Conservation (phyloP, 805 yeast genomes). For the Lipomyces lipofer region DNA sequence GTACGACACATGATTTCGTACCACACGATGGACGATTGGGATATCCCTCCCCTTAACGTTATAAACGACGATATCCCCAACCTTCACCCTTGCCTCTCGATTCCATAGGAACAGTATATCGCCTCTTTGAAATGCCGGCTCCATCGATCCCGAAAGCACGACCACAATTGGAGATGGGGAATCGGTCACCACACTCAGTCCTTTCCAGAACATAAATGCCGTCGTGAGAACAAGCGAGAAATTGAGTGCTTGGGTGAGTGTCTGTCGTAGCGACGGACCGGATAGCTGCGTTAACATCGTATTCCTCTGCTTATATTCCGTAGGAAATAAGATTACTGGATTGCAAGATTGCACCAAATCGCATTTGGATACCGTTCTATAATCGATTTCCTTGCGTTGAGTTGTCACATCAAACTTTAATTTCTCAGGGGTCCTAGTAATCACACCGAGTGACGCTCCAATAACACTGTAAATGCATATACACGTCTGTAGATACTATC, state of each 20-base stretch:
- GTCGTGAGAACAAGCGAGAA: slow-evolving; percentile 80
- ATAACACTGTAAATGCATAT: too few relatives aligned
- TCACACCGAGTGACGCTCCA: too few relatives aligned
- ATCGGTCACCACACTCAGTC: slow-evolving; percentile 70
- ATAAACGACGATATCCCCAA: slow-evolving; percentile 94
- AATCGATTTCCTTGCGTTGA: too few relatives aligned
- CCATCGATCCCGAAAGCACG: slow-evolving; percentile 97
- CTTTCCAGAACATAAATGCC: slow-evolving; percentile 91
- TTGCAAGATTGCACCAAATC: too few relatives aligned
- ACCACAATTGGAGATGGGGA: slow-evolving; percentile 94
- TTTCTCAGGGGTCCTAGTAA: too few relatives aligned
- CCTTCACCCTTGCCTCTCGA: slow-evolving; percentile 61
- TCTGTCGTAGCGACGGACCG: slow-evolving; percentile 44
- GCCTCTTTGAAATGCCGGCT: slow-evolving; percentile 98
- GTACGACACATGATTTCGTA: slow-evolving; percentile 69
- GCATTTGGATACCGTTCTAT: too few relatives aligned
- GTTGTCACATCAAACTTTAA: too few relatives aligned
- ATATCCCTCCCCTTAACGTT: slow-evolving; percentile 74
- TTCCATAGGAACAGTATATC: slow-evolving; percentile 92
- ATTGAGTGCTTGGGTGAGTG: slow-evolving; percentile 58
- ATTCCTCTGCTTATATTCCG: background rate
- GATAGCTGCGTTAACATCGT: slow-evolving; percentile 21
- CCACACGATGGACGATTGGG: slow-evolving; percentile 95
- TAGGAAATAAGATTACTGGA: too few relatives aligned
- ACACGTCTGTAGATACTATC: too few relatives aligned